These are phyloP conservation scores for Hirsutella rhossiliensis DNA, from an alignment of 2,329 filamentous ascomycete genomes.

Conservation along the genomic window DNA sequence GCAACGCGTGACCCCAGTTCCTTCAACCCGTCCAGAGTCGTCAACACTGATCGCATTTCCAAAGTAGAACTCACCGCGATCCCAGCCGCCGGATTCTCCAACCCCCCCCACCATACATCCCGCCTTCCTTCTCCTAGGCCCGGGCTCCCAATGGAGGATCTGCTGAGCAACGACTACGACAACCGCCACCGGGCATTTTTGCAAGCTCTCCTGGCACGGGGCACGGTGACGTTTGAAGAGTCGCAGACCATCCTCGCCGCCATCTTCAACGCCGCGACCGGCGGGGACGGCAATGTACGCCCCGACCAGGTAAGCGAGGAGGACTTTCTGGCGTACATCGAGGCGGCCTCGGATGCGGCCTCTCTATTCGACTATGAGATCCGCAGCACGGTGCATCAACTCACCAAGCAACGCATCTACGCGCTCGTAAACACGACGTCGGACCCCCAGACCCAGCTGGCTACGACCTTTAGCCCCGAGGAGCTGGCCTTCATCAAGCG, in stretches of 20 bases:
- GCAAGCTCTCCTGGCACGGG: conserved; percentile 73
- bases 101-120: too few relatives aligned
- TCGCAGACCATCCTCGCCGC: conserved; percentile 62
- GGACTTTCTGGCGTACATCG: conserved; percentile 57
- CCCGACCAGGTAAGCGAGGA: conserved; percentile 54
- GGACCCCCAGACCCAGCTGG: conserved; percentile 75
- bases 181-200: conserved; percentile 78
- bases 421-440: conserved; percentile 81
- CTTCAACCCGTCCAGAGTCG: too few relatives aligned
- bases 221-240: conserved; percentile 64
- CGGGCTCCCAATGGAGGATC: conserved; percentile 11
- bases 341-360: conserved; percentile 57
- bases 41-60: too few relatives aligned
- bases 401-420: conserved; percentile 54
- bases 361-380: conserved; percentile 83
- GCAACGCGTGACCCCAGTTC: too few relatives aligned
- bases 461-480: conserved; percentile 67
- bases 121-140: not conserved
- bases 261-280: conserved; percentile 50
- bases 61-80: too few relatives aligned
- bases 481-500: conserved; percentile 86
- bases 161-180: conserved; percentile 25
- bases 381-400: conserved; percentile 59
- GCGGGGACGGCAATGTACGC: conserved; percentile 25
- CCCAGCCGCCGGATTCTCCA: too few relatives aligned